A percentile compares a stretch with the other conserved stretches of the same genome.
Evolutionary conservation across 495 filamentous ascomycete species (phyloP).

Genomic region (Daldinia childiae): DNA sequence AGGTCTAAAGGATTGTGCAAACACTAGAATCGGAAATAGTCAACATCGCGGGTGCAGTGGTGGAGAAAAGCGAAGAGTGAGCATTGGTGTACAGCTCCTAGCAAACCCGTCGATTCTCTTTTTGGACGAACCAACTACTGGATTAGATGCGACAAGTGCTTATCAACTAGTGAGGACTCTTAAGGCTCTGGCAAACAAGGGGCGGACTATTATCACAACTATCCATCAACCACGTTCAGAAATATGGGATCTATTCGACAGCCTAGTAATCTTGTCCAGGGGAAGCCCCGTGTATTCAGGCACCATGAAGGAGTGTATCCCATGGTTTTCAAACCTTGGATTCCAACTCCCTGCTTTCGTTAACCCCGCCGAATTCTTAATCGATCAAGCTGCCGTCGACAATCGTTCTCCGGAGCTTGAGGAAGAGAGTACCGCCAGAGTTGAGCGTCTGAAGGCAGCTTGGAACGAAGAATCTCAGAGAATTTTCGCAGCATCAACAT

Average conservation of each 20-base stretch:
- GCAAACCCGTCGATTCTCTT: conserved; percentile 79
- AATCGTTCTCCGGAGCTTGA: conserved; percentile 70
- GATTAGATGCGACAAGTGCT: conserved; percentile 78
- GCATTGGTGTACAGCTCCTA: conserved; percentile 78
- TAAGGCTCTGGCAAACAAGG: conserved; percentile 70
- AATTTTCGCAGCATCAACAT: conserved; percentile 17
- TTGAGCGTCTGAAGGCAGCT: conserved; percentile 61
- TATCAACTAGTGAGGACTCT: conserved; percentile 75
- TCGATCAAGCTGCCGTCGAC: conserved; percentile 76
- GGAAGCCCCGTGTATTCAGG: conserved; percentile 75
- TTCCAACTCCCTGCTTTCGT: conserved; percentile 70
- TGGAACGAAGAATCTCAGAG: conserved; percentile 59
- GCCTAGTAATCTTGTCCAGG: conserved; percentile 68
- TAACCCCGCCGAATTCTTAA: conserved; percentile 77
- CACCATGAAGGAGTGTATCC: conserved; percentile 57
- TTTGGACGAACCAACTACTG: conserved; percentile 80
- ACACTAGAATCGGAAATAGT: conserved; percentile 73
- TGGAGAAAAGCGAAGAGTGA: conserved; percentile 77
- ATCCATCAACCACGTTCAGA: conserved; percentile 80
- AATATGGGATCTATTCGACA: conserved; percentile 79
- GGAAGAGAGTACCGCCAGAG: conserved; percentile 61
- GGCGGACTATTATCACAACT: conserved; percentile 74
- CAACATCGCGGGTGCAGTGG: conserved; percentile 78
- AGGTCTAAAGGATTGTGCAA: conserved; percentile 75
- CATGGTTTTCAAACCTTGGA: conserved; percentile 66